Percentiles rank a stretch among this genome's conserved stretches.
These are phyloP conservation scores for Annulohypoxylon nitens DNA, from an alignment of 495 filamentous ascomycete species.

Conservation along the genomic window DNA sequence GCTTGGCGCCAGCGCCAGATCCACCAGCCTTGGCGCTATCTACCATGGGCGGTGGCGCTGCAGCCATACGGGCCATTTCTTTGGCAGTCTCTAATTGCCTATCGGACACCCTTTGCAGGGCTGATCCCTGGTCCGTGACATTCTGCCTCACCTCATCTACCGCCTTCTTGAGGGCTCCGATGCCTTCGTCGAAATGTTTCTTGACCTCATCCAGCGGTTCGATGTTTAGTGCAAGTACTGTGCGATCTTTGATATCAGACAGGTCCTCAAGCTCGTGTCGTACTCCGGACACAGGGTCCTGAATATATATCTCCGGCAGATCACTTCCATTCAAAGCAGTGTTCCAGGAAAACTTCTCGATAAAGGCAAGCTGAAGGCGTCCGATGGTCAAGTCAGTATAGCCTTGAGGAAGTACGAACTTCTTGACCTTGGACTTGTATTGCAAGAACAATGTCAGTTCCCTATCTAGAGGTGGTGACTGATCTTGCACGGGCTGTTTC, in stretches of 20 bases:
- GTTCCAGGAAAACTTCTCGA: conserved; percentile 99
- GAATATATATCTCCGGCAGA: conserved; percentile 96
- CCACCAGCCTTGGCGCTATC: conserved; percentile 53
- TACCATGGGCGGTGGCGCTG: conserved; percentile 67
- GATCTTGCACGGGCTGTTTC: conserved; percentile 62
- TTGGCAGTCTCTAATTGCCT: conserved; percentile 91
- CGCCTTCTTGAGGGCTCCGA: conserved; percentile 81
- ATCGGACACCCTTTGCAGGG: conserved; percentile 89
- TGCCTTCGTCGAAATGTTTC: conserved; percentile 91
- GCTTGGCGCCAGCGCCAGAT: conserved; percentile 51
- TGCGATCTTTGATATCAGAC: conserved; percentile 93
- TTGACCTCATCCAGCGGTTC: conserved; percentile 98
- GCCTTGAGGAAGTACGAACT: conserved; percentile 89
- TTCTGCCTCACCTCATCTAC: conserved; percentile 84
- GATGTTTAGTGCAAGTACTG: conserved; percentile 92
- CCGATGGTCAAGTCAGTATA: conserved; percentile 85
- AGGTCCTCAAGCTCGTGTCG: conserved; percentile 96
- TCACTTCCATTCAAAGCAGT: conserved; percentile 94
- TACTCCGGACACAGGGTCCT: conserved; percentile 93
- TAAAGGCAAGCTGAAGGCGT: conserved; percentile 94
- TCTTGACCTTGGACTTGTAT: conserved; percentile 97
- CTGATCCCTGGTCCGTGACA: conserved; percentile 81
- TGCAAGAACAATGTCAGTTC: conserved; percentile 96
- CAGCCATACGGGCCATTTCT: conserved; percentile 86
- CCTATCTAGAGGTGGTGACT: conserved; percentile 83